Conservation (phyloP, 495 filamentous ascomycete genomes). For the Darksidea phi region DNA sequence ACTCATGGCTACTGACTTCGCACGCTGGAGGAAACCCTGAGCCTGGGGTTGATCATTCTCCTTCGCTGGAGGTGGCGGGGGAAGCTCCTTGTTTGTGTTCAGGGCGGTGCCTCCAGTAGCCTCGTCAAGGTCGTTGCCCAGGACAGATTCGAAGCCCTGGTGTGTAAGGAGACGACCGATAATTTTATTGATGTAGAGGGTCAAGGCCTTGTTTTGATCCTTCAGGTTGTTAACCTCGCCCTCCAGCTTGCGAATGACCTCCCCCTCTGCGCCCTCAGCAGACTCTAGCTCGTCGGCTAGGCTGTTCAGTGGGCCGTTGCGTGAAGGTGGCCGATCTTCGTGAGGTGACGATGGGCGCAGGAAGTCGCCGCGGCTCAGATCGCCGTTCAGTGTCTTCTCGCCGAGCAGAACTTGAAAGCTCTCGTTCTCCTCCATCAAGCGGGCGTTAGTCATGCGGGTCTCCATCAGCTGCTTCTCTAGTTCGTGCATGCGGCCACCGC, state of each 20-base stretch:
- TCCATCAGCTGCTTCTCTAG: slow-evolving; percentile 86
- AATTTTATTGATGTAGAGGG: slow-evolving; percentile 96
- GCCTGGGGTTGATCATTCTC: slow-evolving; percentile 44
- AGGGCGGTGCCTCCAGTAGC: slow-evolving; percentile 41
- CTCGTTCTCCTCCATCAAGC: slow-evolving; percentile 97
- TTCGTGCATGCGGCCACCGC: slow-evolving; percentile 78
- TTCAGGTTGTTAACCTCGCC: slow-evolving; percentile 75
- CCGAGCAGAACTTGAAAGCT: slow-evolving; percentile 92
- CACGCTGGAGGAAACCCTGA: slow-evolving; percentile 70
- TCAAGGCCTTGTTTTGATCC: slow-evolving; percentile 95
- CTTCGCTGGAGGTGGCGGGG: slow-evolving; percentile 70
- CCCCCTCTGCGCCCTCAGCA: slow-evolving; percentile 38
- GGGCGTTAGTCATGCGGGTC: slow-evolving; percentile 87
- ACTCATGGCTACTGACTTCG: slow-evolving; percentile 64
- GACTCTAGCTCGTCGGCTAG: slow-evolving; percentile 87
- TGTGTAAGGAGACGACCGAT: slow-evolving; percentile 91
- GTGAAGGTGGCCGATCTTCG: slow-evolving; percentile 36
- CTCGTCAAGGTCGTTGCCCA: slow-evolving; percentile 70
- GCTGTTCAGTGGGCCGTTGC: slow-evolving; percentile 48
- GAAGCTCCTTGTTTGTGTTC: slow-evolving; percentile 79
- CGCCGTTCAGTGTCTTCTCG: slow-evolving; percentile 90
- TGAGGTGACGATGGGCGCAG: slow-evolving; percentile 51
- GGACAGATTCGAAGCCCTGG: slow-evolving; percentile 88
- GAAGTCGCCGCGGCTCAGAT: slow-evolving; percentile 83
- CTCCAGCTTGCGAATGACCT: slow-evolving; percentile 60